Evolutionary conservation across 2,329 filamentous ascomycete species (phyloP), one percentile per base, ranked within the genome.

Genomic region (Epichloe aotearoae): DNA sequence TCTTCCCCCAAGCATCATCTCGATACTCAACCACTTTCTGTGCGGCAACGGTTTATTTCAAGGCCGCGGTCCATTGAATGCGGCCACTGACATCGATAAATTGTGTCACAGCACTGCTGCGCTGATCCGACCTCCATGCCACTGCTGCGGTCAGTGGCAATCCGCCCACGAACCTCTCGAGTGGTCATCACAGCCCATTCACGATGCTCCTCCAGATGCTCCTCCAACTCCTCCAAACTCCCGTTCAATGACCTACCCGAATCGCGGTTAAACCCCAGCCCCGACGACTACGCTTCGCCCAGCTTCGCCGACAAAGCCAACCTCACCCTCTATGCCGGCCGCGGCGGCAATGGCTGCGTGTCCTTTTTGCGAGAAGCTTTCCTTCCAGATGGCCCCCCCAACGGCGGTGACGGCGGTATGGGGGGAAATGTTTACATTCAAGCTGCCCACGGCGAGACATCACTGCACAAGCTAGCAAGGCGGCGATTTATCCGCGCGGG

Each of bases 401-500:
- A 98, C 66, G 93, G 93, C 46, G 93, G 93, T 53, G 90, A 98
- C 63, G 93, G 93, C 41, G 93, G 93, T 4, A 85, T 82, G 51
- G 93, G 93, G 93, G 93, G 93, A 93, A 94, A 86, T 60, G 75
- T 98, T 57, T 97, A 95, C 66, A 94, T 98, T 52, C 91, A 97
- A 68, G 90, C 93, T 7, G 82, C 95, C 1, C 82, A 86, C 50
- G 88, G 89, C 53, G 86, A 97, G 67, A 97, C 89, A 0, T 95
- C 88, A 49, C 70, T 98, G 54, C 90, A 97, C 69, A 97, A 96
- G 69, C 74, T 98, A 10, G 84, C 88, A 1, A 77, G 91, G 40
- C 75, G 84, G 57, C 82, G 87, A 2, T 79, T 88, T 50, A 68
- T 91, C 47, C 83, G 85, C 53, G 88, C 86, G 0, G 83, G 82